phyloP scores from a whole-genome alignment of 2,329 filamentous ascomycete genomes.

The Colletotrichum sansevieriae region DNA sequence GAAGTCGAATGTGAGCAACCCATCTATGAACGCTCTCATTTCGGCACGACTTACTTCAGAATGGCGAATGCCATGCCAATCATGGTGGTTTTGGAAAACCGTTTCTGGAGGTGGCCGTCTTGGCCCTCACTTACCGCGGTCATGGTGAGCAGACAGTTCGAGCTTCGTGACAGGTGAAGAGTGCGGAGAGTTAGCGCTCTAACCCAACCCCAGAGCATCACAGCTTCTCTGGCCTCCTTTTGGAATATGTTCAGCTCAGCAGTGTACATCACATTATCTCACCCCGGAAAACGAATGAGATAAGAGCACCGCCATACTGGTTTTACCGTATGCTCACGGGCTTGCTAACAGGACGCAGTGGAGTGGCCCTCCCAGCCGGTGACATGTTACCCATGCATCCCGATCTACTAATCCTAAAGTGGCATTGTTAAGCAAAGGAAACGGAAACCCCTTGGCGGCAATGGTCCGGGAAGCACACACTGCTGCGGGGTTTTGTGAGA shows the following conservation, averaged over 20 bases:
- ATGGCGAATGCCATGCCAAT: conserved; percentile 59
- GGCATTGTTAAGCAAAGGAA: conserved; percentile 33
- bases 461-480: conserved; percentile 4
- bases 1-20: neutral
- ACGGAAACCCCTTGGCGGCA: neutral
- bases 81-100: conserved; percentile 57
- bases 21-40: too few relatives aligned
- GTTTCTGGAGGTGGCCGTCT: conserved; percentile 51
- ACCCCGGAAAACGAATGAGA: neutral
- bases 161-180: neutral
- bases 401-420: conserved; percentile 16
- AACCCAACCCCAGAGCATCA: neutral
- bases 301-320: neutral
- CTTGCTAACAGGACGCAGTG: neutral
- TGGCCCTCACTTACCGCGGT: conserved; percentile 8
- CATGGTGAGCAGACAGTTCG: neutral
- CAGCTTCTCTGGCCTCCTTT: conserved; percentile 4
- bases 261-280: neutral
- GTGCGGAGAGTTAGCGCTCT: neutral
- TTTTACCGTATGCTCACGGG: neutral
- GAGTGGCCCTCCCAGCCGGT: neutral
- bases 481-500: conserved; percentile 4
- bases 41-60: conserved; percentile 51
- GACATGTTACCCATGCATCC: neutral
- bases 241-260: conserved; percentile 7